phyloP scores from a whole-genome alignment of 2,329 filamentous ascomycete species.

The Didymella segeticola region DNA sequence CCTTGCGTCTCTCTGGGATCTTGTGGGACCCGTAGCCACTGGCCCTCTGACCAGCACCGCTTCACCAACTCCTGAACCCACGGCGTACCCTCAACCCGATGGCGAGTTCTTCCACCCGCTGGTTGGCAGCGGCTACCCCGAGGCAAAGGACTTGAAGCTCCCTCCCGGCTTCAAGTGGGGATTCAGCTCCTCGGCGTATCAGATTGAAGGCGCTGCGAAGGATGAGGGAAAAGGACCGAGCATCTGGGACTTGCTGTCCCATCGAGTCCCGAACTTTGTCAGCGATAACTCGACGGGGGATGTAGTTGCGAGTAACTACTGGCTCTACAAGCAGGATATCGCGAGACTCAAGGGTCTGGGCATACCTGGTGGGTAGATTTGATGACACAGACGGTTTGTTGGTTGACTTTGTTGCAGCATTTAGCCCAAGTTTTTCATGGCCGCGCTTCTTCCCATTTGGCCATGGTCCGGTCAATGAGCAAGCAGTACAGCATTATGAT shows the following conservation, averaged over 20 bases:
- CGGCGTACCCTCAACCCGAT: constrained; percentile 48
- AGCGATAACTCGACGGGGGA: constrained; percentile 52
- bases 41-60: constrained; percentile 54
- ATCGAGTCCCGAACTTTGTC: constrained; percentile 51
- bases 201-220: constrained; percentile 54
- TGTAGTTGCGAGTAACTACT: constrained; percentile 52
- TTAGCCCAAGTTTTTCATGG: constrained; percentile 49
- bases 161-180: constrained; percentile 54
- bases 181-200: constrained; percentile 50
- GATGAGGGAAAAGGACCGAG: constrained; percentile 53
- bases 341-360: constrained; percentile 47
- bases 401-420: constrained; percentile 22
- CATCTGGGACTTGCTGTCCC: constrained; percentile 55
- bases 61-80: constrained; percentile 52
- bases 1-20: constrained; percentile 55
- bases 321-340: constrained; percentile 53
- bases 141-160: constrained; percentile 48
- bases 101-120: constrained; percentile 51
- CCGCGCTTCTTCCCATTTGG: constrained; percentile 50
- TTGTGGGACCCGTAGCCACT: constrained; percentile 52
- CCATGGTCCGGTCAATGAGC: constrained; percentile 46
- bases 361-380: constrained; percentile 25
- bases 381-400: neutral
- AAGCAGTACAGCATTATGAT: constrained; percentile 49
- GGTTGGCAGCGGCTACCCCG: constrained; percentile 45